phyloP scores from a whole-genome alignment of 2,329 filamentous ascomycete species.

The Nakataea oryzae region DNA sequence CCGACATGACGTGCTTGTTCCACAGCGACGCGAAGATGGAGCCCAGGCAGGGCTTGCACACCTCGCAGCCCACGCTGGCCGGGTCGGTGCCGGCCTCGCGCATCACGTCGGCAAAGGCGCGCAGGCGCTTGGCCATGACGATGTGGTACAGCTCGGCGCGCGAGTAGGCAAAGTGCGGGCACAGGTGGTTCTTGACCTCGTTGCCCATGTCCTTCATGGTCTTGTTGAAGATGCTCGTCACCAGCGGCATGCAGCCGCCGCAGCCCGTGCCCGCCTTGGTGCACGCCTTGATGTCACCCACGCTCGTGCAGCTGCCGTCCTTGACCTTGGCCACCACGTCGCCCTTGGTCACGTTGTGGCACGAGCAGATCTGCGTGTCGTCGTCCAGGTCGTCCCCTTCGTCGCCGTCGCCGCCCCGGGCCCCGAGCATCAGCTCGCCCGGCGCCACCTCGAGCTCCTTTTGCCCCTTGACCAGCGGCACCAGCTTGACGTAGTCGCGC shows the following conservation, averaged over 20 bases:
- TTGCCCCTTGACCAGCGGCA: constrained; percentile 76
- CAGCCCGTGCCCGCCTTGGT: constrained; percentile 89
- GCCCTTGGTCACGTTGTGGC: constrained; percentile 84
- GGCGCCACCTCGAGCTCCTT: constrained; percentile 71
- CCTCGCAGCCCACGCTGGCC: constrained; percentile 74
- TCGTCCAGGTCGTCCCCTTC: constrained; percentile 68
- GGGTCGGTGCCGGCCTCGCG: constrained; percentile 43
- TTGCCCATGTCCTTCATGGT: constrained; percentile 78
- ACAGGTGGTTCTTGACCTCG: constrained; percentile 79
- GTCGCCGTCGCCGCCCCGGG: constrained; percentile 64
- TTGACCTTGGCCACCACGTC: constrained; percentile 65
- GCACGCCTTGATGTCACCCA: constrained; percentile 76
- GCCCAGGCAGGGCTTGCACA: constrained; percentile 74
- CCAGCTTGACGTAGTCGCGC: constrained; percentile 79
- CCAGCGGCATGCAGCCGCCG: constrained; percentile 80
- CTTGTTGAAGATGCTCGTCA: constrained; percentile 83
- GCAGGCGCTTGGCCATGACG: constrained; percentile 68
- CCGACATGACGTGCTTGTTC: constrained; percentile 74
- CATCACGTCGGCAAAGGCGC: constrained; percentile 68
- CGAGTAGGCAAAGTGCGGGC: constrained; percentile 73
- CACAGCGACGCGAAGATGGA: constrained; percentile 74
- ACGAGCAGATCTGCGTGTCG: constrained; percentile 84
- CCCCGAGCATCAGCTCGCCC: constrained; percentile 73
- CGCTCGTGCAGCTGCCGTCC: constrained; percentile 68
- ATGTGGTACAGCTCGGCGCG: constrained; percentile 88